Base-by-base conservation (phyloP, 1,284 basidiomycete species). In the Apiotrichum mycotoxinovorans region DNA sequence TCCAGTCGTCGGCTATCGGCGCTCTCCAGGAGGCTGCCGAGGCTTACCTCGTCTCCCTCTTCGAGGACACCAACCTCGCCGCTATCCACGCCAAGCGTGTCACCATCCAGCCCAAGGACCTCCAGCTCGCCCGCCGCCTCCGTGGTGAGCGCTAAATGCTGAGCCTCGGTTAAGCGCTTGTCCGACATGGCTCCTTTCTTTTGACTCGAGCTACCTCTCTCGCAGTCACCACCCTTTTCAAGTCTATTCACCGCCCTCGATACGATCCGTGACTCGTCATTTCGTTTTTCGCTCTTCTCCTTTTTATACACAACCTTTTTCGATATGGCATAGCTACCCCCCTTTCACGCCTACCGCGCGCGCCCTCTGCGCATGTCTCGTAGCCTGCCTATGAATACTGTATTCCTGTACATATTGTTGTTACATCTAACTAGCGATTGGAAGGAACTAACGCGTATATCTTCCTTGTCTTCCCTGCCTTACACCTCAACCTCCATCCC, bases 11-110 rank as follows among this genome's bases (percentile, higher is more conserved):
- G 56, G 87, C 84, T 67, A 85, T 89, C 57, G 73, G 70, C 42
- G 86, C 86, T 7, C 80, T 89, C 60, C 88, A 88, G 77, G 86
- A 89, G 76, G 86, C 88, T 2, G 82, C 85, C 34, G 87, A 89
- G 79, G 80, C 81, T 27, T 82, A 83, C 78, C 74, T 77, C 63
- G 74, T 77, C 64, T 75, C 68, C 71, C 75, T 79, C 63, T 80
- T 81, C 68, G 80, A 80, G 71, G 80, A 81, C 77, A 77, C 73
- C 68, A 76, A 74, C 71, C 63, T 75, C 23, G 74, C 74, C 41
- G 74, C 74, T 54, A 80, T 80, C 70, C 80, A 81, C 75, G 81
- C 80, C 71, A 81, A 82, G 76, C 79, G 77, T 64, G 78, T 79
- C 61, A 80, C 80, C 63, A 81, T 81, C 71, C 86, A 87, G 75